These are phyloP conservation scores for Gossypium schwendimanii DNA, from an alignment of 441 rosid species.

Conservation along the genomic window DNA sequence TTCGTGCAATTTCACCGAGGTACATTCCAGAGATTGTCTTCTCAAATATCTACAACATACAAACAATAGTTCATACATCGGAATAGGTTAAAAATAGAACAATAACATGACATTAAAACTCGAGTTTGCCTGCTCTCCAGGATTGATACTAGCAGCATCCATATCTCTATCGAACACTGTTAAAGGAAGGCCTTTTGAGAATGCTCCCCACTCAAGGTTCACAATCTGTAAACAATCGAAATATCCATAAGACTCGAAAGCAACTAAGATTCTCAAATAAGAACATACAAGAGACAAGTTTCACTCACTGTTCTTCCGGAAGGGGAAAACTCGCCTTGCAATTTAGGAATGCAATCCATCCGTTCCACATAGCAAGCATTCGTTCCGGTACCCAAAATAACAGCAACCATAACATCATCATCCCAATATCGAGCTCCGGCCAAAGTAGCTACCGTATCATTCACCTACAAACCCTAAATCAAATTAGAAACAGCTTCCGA, in stretches of 20 bases:
- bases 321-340: slow-evolving; percentile 29
- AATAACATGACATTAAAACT: background rate
- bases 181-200: slow-evolving; percentile 62
- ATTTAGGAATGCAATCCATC: slow-evolving; percentile 57
- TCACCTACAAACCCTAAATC: slow-evolving; percentile 41
- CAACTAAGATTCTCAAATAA: background rate
- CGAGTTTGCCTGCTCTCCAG: slow-evolving; percentile 75
- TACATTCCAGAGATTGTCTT: slow-evolving; percentile 94
- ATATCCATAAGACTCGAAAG: slow-evolving; percentile 9
- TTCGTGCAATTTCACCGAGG: slow-evolving; percentile 74
- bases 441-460: slow-evolving; percentile 74
- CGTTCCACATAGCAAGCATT: slow-evolving; percentile 87
- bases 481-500: slow-evolving; percentile 4
- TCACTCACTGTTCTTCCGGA: slow-evolving; percentile 49
- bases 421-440: slow-evolving; percentile 87
- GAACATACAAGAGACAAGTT: background rate
- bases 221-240: slow-evolving; percentile 42
- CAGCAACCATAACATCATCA: slow-evolving; percentile 79
- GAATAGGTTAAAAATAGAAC: too few relatives aligned
- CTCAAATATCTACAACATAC: slow-evolving; percentile 61
- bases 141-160: slow-evolving; percentile 70
- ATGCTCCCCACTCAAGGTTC: slow-evolving; percentile 90
- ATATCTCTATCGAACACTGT: slow-evolving; percentile 65
- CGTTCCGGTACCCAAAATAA: slow-evolving; percentile 89
- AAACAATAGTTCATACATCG: background rate